Evolutionary conservation across 345 rosid genomes (phyloP), one percentile per base, ranked within the genome.

Genomic region (Triadica sebifera): DNA sequence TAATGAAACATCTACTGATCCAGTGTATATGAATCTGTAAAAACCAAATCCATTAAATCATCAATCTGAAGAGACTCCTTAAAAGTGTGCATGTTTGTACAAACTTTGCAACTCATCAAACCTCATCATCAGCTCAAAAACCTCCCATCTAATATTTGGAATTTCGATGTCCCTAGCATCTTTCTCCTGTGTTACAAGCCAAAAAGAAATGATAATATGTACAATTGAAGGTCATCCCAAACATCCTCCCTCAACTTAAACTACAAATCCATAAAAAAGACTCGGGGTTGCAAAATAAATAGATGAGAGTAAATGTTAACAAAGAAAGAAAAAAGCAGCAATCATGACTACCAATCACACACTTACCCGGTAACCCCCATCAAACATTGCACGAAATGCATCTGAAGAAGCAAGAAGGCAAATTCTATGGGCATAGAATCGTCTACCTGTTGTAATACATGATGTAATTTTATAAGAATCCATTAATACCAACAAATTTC

Each of bases 101-200:
- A 57, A 74, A 77, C 55, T 58, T 65, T 41, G 73, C 68, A 82
- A 66, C 51, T 69, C 61, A 43, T 76, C 74, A 63, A 60, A 95
- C 98, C 99, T 93, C 98, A 95, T 95, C 99, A 95, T 95, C 89
- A 95, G 81, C 91, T 93, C 97, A 58, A 95, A 95, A 72, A 93
- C 98, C 85, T 93, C 97, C 99, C 99, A 95, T 89, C 92, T 90
- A 77, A 95, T 95, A 71, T 95, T 95, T 4, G 99, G 99, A 84
- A 95, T 95, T 81, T 91, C 97, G 79, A 95, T 91, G 84, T 95
- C 98, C 87, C 97, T 88, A 13, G 98, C 98, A 78, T 95, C 98
- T 75, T 88, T 95, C 80, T 95, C 99, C 99, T 93, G 88, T 34
- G 2, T 75, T 51, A 66, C 46, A 69, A 34, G 38, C 74, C 59